These are phyloP conservation scores for Primulina tabacum DNA, from an alignment of 257 asterid genomes.

Conservation along the genomic window DNA sequence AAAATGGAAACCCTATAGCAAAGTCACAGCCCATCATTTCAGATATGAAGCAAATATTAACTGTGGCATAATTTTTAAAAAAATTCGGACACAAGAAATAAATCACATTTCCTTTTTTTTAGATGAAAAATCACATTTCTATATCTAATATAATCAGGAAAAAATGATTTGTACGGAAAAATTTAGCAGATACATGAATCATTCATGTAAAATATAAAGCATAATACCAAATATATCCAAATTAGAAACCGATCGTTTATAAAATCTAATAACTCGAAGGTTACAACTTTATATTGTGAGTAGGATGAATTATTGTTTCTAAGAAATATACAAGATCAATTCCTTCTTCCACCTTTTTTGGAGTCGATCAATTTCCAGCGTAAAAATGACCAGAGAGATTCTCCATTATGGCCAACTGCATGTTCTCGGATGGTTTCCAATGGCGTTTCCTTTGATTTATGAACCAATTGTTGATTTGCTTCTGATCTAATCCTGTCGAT, in stretches of 20 bases:
- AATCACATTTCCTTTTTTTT: too few species aligned
- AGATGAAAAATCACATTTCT: too few species aligned
- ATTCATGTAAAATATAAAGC: neutral
- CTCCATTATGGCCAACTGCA: constrained; percentile 88
- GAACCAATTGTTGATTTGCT: constrained; percentile 96
- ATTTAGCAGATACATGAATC: neutral
- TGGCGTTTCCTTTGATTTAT: constrained; percentile 92
- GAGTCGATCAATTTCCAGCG: constrained; percentile 51
- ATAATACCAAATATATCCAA: too few species aligned
- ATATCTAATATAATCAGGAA: neutral
- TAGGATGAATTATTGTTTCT: neutral
- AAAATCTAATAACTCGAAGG: neutral
- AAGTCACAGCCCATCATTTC: too few species aligned
- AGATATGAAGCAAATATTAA: too few species aligned
- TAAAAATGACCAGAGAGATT: constrained; percentile 59
- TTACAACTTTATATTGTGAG: neutral
- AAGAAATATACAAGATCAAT: constrained; percentile 13
- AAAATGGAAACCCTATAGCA: too few species aligned
- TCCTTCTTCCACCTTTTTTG: neutral
- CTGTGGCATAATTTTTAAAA: too few species aligned
- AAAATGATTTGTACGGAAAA: too few species aligned
- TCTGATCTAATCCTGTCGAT: constrained; percentile 79
- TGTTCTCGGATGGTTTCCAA: constrained; percentile 92
- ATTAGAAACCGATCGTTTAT: neutral
- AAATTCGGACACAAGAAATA: too few species aligned